Conservation (phyloP, 805 yeast genomes). For the Pichia thaimueangensis region DNA sequence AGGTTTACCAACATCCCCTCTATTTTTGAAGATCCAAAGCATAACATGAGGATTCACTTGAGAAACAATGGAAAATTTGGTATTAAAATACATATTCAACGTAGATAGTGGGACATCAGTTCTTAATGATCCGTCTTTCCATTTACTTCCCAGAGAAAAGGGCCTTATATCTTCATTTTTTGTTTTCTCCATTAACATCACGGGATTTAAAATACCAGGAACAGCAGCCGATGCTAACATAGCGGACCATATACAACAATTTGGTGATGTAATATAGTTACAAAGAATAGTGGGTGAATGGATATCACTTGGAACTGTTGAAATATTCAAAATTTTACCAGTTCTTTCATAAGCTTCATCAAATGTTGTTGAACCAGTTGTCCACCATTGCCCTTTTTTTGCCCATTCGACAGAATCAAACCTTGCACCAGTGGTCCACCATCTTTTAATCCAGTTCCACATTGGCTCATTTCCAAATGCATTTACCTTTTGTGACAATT, state of each 20-base stretch:
- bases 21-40: constrained; percentile 68
- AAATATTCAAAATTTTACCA: constrained; percentile 63
- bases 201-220: constrained; percentile 77
- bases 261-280: constrained; percentile 70
- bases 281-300: constrained; percentile 76
- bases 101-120: constrained; percentile 76
- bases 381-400: constrained; percentile 57
- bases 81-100: constrained; percentile 67
- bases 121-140: constrained; percentile 74
- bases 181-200: constrained; percentile 60
- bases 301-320: constrained; percentile 78
- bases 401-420: constrained; percentile 78
- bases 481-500: constrained; percentile 55
- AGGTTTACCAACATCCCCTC: constrained; percentile 77
- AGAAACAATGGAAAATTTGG: constrained; percentile 67
- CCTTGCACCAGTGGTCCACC: constrained; percentile 72
- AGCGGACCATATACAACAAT: constrained; percentile 77
- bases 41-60: constrained; percentile 82
- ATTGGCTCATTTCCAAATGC: constrained; percentile 61
- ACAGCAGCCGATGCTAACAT: constrained; percentile 75
- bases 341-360: constrained; percentile 62
- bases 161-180: constrained; percentile 42
- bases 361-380: constrained; percentile 66
- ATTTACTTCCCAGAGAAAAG: constrained; percentile 65
- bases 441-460: constrained; percentile 53